Percentiles rank a stretch among this genome's conserved stretches.
Evolutionary conservation across 352 stramenopile species (phyloP).

Genomic region (Globisporangium acanthophoron): DNA sequence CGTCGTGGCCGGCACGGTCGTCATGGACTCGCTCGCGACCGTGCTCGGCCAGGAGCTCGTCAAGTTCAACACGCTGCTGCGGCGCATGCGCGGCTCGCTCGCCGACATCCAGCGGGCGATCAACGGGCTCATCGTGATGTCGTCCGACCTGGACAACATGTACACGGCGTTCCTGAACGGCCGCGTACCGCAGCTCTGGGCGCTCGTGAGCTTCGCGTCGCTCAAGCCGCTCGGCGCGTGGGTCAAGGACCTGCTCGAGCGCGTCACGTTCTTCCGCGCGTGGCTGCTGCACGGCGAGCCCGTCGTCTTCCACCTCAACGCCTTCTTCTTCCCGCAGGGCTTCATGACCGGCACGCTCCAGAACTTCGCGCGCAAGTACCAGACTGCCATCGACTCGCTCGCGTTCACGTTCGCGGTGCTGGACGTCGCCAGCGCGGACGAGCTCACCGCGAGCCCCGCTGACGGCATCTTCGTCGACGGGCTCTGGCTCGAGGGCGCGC

Average conservation of each 20-base stretch:
- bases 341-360: conserved; percentile 92
- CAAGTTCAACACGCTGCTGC: conserved; percentile 92
- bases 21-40: conserved; percentile 92
- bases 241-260: conserved; percentile 86
- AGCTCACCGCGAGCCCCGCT: conserved; percentile 56
- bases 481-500: conserved; percentile 83
- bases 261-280: conserved; percentile 89
- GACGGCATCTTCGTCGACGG: conserved; percentile 93
- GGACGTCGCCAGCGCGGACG: conserved; percentile 43
- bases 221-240: conserved; percentile 91
- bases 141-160: conserved; percentile 94
- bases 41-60: conserved; percentile 92
- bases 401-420: conserved; percentile 89
- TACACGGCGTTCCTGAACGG: conserved; percentile 93
- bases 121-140: conserved; percentile 92
- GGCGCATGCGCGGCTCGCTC: conserved; percentile 78
- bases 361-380: conserved; percentile 93
- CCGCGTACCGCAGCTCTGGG: conserved; percentile 87
- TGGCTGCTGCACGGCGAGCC: conserved; percentile 92
- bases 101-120: conserved; percentile 76
- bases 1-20: conserved; percentile 63
- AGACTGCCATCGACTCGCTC: conserved; percentile 92
- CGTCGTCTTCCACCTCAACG: conserved; percentile 85
- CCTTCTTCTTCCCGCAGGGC: conserved; percentile 91
- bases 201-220: conserved; percentile 87